phyloP scores from a whole-genome alignment of 352 stramenopile species.

The Phytophthora crassamura region DNA sequence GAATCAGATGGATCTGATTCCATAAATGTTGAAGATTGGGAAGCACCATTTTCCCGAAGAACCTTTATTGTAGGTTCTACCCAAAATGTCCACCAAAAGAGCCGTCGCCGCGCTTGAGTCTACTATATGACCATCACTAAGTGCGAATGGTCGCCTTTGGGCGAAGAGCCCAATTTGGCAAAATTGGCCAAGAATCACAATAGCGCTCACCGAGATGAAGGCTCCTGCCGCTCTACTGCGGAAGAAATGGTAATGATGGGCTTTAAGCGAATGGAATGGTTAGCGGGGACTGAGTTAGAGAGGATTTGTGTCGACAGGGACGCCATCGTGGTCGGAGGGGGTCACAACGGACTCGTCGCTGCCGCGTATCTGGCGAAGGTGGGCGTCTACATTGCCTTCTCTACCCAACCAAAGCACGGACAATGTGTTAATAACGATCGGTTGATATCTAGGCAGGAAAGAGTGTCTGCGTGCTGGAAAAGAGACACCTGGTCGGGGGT shows the following conservation, averaged over 20 bases:
- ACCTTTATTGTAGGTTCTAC: too few species aligned
- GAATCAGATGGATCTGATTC: too few species aligned
- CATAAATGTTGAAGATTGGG: slow-evolving; percentile 26
- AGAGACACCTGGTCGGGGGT: slow-evolving; percentile 86
- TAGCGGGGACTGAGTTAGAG: background rate
- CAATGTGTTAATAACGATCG: background rate
- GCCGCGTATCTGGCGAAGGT: slow-evolving; percentile 91
- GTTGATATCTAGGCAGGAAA: slow-evolving; percentile 62
- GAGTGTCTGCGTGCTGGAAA: slow-evolving; percentile 90
- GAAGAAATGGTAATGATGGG: slow-evolving; percentile 46
- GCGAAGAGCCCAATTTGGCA: too few species aligned
- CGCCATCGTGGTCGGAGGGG: slow-evolving; percentile 88
- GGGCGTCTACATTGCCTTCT: background rate
- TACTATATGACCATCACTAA: too few species aligned
- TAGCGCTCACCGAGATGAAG: slow-evolving; percentile 19
- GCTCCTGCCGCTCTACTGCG: slow-evolving; percentile 31
- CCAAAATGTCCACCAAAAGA: too few species aligned
- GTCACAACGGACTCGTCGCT: slow-evolving; percentile 91
- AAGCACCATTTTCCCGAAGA: slow-evolving; percentile 31
- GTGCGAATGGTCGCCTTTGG: too few species aligned
- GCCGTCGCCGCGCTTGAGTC: too few species aligned
- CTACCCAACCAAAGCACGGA: background rate
- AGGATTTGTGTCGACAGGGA: slow-evolving; percentile 50
- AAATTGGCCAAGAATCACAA: too few species aligned
- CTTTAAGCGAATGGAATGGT: too few species aligned